phyloP scores from a whole-genome alignment of 2,329 filamentous ascomycete species.

The Cladosporium austrohemisphaericum region DNA sequence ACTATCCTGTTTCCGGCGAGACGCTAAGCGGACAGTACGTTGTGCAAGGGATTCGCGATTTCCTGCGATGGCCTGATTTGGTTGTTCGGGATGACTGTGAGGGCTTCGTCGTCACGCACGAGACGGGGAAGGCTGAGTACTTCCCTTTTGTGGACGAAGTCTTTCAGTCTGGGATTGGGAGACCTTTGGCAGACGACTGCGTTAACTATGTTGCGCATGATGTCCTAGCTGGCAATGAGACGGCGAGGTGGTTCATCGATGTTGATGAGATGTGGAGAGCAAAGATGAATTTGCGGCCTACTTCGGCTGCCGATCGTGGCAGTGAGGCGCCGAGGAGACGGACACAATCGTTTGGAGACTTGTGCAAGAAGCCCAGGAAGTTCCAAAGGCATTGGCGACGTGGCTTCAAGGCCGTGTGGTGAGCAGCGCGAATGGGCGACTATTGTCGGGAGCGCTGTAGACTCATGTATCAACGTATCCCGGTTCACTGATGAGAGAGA shows the following conservation, averaged over 20 bases:
- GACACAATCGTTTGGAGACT: too few relatives aligned
- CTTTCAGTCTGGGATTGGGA: background rate
- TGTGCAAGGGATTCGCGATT: background rate
- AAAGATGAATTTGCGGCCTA: background rate
- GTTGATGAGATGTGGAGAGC: background rate
- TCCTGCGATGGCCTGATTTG: background rate
- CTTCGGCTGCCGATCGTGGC: too few relatives aligned
- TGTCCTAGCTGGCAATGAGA: background rate
- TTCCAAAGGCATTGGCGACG: too few relatives aligned
- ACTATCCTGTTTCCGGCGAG: background rate
- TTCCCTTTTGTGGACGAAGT: background rate
- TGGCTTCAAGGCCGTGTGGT: too few relatives aligned
- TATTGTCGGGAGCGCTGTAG: too few relatives aligned
- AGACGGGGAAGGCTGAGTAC: background rate
- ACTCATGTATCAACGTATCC: too few relatives aligned
- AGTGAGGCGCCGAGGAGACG: too few relatives aligned
- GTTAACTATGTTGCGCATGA: background rate
- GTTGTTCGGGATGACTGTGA: background rate
- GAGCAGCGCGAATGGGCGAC: too few relatives aligned
- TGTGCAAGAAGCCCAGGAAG: too few relatives aligned
- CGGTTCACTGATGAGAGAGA: too few relatives aligned
- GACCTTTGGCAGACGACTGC: background rate
- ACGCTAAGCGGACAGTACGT: background rate
- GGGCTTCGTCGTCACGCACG: background rate
- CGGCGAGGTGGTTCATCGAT: background rate